phyloP scores from a whole-genome alignment of 495 filamentous ascomycete genomes.

The Penicillium lividum region DNA sequence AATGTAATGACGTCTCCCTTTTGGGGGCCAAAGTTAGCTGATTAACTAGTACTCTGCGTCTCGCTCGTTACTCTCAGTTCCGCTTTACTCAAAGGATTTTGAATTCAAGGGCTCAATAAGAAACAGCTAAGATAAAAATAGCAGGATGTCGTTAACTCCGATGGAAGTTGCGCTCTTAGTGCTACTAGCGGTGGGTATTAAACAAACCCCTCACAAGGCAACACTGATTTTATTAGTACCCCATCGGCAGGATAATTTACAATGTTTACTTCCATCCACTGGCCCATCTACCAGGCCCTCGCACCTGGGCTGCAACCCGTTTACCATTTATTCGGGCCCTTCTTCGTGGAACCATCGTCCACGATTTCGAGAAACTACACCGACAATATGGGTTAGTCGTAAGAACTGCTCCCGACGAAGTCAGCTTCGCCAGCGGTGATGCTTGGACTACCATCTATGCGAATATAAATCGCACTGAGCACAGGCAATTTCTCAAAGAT shows the following conservation, averaged over 20 bases:
- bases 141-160: background rate
- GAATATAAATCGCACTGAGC: background rate
- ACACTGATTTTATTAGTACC: background rate
- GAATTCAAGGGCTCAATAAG: background rate
- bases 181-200: background rate
- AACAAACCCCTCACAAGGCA: background rate
- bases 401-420: background rate
- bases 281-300: slow-evolving; percentile 5
- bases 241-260: background rate
- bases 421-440: background rate
- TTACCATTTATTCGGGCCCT: slow-evolving; percentile 5
- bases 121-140: background rate
- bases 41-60: too few species aligned
- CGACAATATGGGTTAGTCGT: background rate
- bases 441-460: background rate
- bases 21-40: too few species aligned
- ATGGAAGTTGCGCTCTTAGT: background rate
- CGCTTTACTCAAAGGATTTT: background rate
- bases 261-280: slow-evolving; percentile 12
- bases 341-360: background rate
- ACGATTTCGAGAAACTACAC: slow-evolving; percentile 3
- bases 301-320: slow-evolving; percentile 5
- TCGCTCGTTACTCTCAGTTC: too few species aligned
- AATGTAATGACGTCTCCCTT: too few species aligned
- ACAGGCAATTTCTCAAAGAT: background rate